Conservation (phyloP, 176 grass and related monocot genomes). For the Leersia perrieri region DNA sequence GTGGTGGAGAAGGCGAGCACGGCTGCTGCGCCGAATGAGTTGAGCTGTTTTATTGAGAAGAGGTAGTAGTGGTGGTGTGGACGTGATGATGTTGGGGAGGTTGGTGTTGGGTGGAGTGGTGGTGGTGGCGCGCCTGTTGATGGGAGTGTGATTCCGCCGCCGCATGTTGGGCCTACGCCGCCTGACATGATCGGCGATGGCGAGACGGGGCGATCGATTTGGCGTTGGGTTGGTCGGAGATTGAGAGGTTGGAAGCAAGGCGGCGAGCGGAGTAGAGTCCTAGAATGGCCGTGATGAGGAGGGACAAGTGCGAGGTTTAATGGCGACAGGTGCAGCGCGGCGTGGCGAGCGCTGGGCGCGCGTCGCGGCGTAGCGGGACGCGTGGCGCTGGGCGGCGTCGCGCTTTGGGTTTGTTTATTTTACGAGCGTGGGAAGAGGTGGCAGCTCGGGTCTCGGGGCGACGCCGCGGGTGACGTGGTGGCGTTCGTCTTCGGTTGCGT, state of each 20-base stretch:
- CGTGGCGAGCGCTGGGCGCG: constrained; percentile 20
- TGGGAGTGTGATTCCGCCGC: constrained; percentile 48
- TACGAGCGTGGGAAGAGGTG: constrained; percentile 8
- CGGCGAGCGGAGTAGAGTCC: not conserved
- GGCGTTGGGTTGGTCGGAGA: too few relatives aligned
- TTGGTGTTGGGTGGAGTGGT: constrained; percentile 40
- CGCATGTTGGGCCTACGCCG: constrained; percentile 45
- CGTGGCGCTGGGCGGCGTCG: constrained; percentile 4
- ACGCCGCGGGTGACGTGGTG: not conserved
- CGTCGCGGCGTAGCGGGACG: not conserved
- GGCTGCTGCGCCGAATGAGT: constrained; percentile 45
- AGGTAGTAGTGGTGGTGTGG: constrained; percentile 52
- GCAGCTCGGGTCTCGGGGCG: not conserved
- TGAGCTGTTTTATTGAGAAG: constrained; percentile 75
- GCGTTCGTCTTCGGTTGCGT: not conserved
- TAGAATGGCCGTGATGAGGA: constrained; percentile 14
- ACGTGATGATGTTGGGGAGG: constrained; percentile 32
- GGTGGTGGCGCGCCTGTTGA: constrained; percentile 28
- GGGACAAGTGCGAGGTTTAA: not conserved
- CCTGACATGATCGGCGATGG: constrained; percentile 35
- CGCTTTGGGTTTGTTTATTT: constrained; percentile 3
- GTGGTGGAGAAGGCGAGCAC: constrained; percentile 53
- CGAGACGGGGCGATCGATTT: not conserved
- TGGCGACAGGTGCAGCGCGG: not conserved
- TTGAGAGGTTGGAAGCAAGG: not conserved